These are phyloP conservation scores for Chaetomium cochliodes DNA, from an alignment of 495 filamentous ascomycete genomes.

Conservation along the genomic window DNA sequence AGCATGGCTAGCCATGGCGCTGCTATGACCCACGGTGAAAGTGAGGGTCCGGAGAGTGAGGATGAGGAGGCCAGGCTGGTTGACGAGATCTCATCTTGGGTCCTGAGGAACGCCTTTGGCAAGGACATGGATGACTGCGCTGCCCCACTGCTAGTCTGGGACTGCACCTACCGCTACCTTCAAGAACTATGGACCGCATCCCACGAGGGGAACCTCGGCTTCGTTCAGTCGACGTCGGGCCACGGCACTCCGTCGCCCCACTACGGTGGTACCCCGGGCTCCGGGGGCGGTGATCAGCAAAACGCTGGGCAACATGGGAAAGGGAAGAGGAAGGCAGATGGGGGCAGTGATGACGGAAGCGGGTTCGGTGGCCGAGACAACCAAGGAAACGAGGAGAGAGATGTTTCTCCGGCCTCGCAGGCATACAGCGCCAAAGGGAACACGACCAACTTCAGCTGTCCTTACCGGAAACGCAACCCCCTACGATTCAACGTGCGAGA, in stretches of 20 bases:
- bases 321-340: slow-evolving; percentile 36
- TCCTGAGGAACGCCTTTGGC: slow-evolving; percentile 31
- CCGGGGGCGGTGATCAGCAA: slow-evolving; percentile 12
- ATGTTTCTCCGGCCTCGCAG: slow-evolving; percentile 17
- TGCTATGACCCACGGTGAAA: slow-evolving; percentile 12
- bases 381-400: slow-evolving; percentile 24
- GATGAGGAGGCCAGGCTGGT: slow-evolving; percentile 29
- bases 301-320: slow-evolving; percentile 23
- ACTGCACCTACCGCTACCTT: slow-evolving; percentile 34
- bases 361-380: slow-evolving; percentile 25
- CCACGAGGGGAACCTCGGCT: slow-evolving; percentile 23
- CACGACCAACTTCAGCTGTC: slow-evolving; percentile 35
- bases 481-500: slow-evolving; percentile 39
- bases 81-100: slow-evolving; percentile 34
- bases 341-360: slow-evolving; percentile 28
- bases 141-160: slow-evolving; percentile 33
- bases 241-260: slow-evolving; percentile 24
- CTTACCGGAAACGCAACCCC: slow-evolving; percentile 42
- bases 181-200: slow-evolving; percentile 31
- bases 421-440: slow-evolving; percentile 20
- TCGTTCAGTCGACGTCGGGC: slow-evolving; percentile 18
- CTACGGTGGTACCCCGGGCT: slow-evolving; percentile 17
- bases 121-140: slow-evolving; percentile 36
- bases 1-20: slow-evolving; percentile 11
- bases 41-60: slow-evolving; percentile 20